phyloP scores from a whole-genome alignment of 2,329 filamentous ascomycete species.

The Calonectria hongkongensis region DNA sequence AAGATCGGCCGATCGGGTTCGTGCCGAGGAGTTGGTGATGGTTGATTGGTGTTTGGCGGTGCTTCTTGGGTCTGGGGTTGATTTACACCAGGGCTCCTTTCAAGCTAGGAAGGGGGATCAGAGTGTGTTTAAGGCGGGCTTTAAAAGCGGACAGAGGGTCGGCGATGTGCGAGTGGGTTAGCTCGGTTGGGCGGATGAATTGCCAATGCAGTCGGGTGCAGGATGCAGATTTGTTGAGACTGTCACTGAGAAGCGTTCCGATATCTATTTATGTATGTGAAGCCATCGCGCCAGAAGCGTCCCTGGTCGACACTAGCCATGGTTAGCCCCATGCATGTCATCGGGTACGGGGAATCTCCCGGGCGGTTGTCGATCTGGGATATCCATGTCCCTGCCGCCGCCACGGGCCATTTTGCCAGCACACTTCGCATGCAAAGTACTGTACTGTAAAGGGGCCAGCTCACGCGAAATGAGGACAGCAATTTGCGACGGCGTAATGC shows the following conservation, averaged over 20 bases:
- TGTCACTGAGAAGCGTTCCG: background rate
- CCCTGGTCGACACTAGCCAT: background rate
- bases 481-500: slow-evolving; percentile 21
- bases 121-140: slow-evolving; percentile 20
- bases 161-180: background rate
- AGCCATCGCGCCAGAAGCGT: slow-evolving; percentile 18
- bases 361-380: slow-evolving; percentile 33
- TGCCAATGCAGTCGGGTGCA: slow-evolving; percentile 13
- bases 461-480: slow-evolving; percentile 7
- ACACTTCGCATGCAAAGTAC: slow-evolving; percentile 16
- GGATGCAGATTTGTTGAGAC: slow-evolving; percentile 13
- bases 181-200: slow-evolving; percentile 26
- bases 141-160: background rate
- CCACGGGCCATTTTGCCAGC: slow-evolving; percentile 33
- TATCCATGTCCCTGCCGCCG: slow-evolving; percentile 28
- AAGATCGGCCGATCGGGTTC: slow-evolving; percentile 17
- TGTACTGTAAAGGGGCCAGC: slow-evolving; percentile 27
- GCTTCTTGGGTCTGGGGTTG: background rate
- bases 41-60: slow-evolving; percentile 5
- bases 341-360: slow-evolving; percentile 38
- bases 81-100: slow-evolving; percentile 17
- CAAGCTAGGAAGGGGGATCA: background rate
- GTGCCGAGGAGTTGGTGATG: background rate
- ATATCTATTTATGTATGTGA: slow-evolving; percentile 35
- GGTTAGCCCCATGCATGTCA: slow-evolving; percentile 32